phyloP scores from a whole-genome alignment of 2,329 filamentous ascomycete genomes.

The Pestalotiopsis sp. region DNA sequence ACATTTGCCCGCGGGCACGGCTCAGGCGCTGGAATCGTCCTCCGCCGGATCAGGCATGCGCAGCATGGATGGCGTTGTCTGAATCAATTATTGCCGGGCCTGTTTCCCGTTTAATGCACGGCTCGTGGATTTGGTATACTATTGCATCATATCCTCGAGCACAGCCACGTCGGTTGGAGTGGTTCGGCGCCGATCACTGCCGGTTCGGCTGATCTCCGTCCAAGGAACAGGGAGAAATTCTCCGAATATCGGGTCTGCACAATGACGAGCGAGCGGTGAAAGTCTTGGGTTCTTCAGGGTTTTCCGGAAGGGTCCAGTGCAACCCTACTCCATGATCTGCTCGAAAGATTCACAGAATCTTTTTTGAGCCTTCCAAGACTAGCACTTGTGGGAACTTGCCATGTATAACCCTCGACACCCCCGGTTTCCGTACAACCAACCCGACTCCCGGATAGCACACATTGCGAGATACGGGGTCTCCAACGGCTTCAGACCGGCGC shows the following conservation, averaged over 20 bases:
- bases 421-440: background rate
- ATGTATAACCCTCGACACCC: background rate
- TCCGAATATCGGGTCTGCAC: background rate
- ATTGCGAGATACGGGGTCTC: background rate
- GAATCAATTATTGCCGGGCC: background rate
- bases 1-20: no score
- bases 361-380: background rate
- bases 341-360: background rate
- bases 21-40: no score
- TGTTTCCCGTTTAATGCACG: background rate
- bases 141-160: conserved; percentile 7
- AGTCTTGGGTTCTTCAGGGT: background rate
- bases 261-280: background rate
- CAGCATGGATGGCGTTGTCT: background rate
- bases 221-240: conserved; percentile 1
- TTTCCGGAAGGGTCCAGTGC: background rate
- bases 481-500: background rate
- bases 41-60: background rate
- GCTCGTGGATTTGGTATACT: background rate
- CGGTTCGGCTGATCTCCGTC: background rate
- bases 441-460: background rate
- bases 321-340: background rate
- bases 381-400: background rate
- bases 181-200: background rate
- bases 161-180: conserved; percentile 3